Evolutionary conservation across 371 early-diverging fungal genomes (phyloP), one percentile per base, ranked within the genome.

Genomic region (Apophysomyces ossiformis): DNA sequence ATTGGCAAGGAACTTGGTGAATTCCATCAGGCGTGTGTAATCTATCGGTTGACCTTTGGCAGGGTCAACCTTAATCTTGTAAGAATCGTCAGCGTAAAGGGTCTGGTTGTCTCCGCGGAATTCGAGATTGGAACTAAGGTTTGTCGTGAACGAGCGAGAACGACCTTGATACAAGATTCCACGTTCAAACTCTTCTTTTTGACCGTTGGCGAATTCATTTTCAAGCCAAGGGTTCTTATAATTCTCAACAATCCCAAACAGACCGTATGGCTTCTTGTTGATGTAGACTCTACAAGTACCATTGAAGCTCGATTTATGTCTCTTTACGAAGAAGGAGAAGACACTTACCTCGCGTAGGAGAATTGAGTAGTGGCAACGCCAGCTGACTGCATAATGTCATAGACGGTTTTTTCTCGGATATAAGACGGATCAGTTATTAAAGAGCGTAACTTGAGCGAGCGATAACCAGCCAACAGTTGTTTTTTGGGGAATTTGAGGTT

Each of bases 401-500:
- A 73, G 2, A 46, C 67, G 16, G 67, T 37, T 9, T 62, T 47
- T 54, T 73, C 73, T 43, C 73, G 69, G 9, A 73, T 61, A 54
- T 73, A 73, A 9, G 73, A 66, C 26, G 69, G 73, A 44, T 73
- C 73, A 5, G 62, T 57, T n/a, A 62, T 50, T 37, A 69, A 44
- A 0, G 70, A 45, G 18, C 73, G 61, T 44, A 73, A n/a, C 43
- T 73, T 73, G 45, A 73, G 13, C 16, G 57, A 44, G 8, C 65
- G 46, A 18, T 67, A 67, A 0, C 65, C 67, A 26, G 54, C 66
- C 6, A 73, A 37, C 1, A 36, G 8, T 5, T 65, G 21, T 18
- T 72, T 64, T 46, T 67, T 54, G 0, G 58, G 50, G 4, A 73
- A 16, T 15, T 73, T 73, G 61, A 69, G 18, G 8, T 73, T 73